Conservation (phyloP, 352 stramenopile species). For the Phytopythium helicoides region DNA sequence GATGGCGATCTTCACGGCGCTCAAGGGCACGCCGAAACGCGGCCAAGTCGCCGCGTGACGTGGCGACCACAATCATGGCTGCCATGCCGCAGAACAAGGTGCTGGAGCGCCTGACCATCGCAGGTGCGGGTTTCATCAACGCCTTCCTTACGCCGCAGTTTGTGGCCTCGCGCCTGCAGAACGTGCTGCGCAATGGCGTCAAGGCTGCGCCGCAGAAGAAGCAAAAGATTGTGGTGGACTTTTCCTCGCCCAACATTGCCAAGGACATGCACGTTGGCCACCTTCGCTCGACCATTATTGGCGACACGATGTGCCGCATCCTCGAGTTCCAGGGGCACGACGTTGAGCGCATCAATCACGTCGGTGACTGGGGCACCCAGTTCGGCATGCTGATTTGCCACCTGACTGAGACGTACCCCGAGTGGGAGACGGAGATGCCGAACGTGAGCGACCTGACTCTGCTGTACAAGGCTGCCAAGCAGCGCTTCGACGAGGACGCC, state of each 20-base stretch:
- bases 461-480: slow-evolving; percentile 90
- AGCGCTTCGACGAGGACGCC: slow-evolving; percentile 95
- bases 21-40: slow-evolving; percentile 90
- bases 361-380: slow-evolving; percentile 90
- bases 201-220: slow-evolving; percentile 80
- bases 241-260: slow-evolving; percentile 86
- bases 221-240: slow-evolving; percentile 77
- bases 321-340: slow-evolving; percentile 86
- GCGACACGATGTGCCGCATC: slow-evolving; percentile 83
- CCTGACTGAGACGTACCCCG: slow-evolving; percentile 97
- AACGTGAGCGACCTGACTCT: slow-evolving; percentile 97
- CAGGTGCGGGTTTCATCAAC: slow-evolving; percentile 98
- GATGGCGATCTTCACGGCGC: slow-evolving; percentile 95
- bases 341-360: slow-evolving; percentile 83
- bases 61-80: slow-evolving; percentile 90
- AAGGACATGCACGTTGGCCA: slow-evolving; percentile 91
- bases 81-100: slow-evolving; percentile 78
- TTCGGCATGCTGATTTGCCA: slow-evolving; percentile 99
- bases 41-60: slow-evolving; percentile 71
- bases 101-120: slow-evolving; percentile 90
- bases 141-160: slow-evolving; percentile 89
- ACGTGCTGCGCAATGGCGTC: slow-evolving; percentile 74
- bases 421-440: slow-evolving; percentile 88
- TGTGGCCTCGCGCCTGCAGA: slow-evolving; percentile 62
- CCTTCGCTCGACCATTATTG: slow-evolving; percentile 91